phyloP scores from a whole-genome alignment of 2,329 filamentous ascomycete genomes.

The Zymoseptoria passerinii region DNA sequence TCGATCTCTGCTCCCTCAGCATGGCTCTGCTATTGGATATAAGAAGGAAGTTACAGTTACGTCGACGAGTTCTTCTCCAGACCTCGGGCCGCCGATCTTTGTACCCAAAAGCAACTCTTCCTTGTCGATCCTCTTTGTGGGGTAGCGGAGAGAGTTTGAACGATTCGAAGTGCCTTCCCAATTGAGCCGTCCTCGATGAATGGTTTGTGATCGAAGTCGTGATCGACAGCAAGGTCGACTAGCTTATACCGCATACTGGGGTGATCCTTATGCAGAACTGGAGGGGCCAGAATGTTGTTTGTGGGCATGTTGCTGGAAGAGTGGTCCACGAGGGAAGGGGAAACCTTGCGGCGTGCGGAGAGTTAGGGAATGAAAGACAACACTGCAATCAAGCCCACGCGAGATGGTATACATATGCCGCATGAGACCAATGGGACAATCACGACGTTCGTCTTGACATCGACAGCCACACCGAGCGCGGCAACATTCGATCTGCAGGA shows the following conservation, averaged over 20 bases:
- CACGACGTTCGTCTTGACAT: background rate
- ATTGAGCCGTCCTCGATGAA: background rate
- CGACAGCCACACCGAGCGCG: background rate
- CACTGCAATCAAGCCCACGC: background rate
- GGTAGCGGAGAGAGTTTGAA: background rate
- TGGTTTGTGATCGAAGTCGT: background rate
- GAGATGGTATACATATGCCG: too few species aligned
- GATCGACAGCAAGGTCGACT: background rate
- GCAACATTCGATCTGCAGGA: background rate
- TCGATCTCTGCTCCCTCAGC: background rate
- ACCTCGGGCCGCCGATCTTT: background rate
- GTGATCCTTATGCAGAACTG: background rate
- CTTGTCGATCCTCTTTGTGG: background rate
- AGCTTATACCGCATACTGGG: too few species aligned
- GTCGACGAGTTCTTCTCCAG: background rate
- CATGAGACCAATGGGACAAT: too few species aligned
- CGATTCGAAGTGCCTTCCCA: background rate
- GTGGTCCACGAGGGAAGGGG: background rate
- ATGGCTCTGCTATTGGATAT: background rate
- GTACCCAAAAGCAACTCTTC: background rate
- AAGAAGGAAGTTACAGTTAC: background rate
- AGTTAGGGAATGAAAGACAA: background rate
- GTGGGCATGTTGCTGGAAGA: background rate
- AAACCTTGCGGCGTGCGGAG: background rate
- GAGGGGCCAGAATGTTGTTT: background rate